These are phyloP conservation scores for Ogataea corticis DNA, from an alignment of 805 yeast genomes.

Conservation along the genomic window DNA sequence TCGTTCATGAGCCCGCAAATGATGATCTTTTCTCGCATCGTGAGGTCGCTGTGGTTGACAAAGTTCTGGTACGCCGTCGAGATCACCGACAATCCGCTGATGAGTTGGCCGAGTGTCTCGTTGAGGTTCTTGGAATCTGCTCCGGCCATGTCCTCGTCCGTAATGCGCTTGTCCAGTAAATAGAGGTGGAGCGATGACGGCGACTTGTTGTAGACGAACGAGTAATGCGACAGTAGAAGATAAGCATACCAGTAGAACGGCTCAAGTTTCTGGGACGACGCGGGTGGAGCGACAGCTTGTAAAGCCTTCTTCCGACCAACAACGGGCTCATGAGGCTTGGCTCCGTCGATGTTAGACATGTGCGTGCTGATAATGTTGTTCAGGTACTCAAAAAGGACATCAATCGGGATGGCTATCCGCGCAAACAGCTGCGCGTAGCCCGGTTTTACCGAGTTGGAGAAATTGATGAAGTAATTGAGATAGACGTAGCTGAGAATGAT, in stretches of 20 bases:
- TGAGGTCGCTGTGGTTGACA: slow-evolving; percentile 21
- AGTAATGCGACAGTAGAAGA: slow-evolving; percentile 44
- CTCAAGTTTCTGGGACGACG: slow-evolving; percentile 16
- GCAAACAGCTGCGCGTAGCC: slow-evolving; percentile 15
- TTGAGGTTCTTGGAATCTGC: slow-evolving; percentile 1
- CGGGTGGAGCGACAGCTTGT: background rate
- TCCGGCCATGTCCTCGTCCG: slow-evolving; percentile 20
- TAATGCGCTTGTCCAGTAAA: slow-evolving; percentile 31
- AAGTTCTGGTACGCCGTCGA: slow-evolving; percentile 21
- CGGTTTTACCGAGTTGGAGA: slow-evolving; percentile 17
- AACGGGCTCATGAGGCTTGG: background rate
- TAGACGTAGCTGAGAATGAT: slow-evolving; percentile 46
- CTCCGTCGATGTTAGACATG: slow-evolving; percentile 34
- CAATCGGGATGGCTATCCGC: slow-evolving; percentile 38
- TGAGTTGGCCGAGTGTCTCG: slow-evolving; percentile 24
- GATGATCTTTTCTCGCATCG: slow-evolving; percentile 26
- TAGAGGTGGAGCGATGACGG: slow-evolving; percentile 41
- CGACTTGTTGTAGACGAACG: slow-evolving; percentile 38
- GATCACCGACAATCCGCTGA: slow-evolving; percentile 29
- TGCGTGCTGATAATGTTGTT: slow-evolving; percentile 48
- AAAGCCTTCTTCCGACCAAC: background rate
- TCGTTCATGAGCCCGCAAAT: slow-evolving; percentile 36
- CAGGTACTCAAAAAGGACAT: slow-evolving; percentile 49
- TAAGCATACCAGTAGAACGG: slow-evolving; percentile 49
- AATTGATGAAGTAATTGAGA: slow-evolving; percentile 39